Evolutionary conservation across 2,329 filamentous ascomycete genomes (phyloP).

Genomic region (Nothophaeocryptopus gaeumannii): DNA sequence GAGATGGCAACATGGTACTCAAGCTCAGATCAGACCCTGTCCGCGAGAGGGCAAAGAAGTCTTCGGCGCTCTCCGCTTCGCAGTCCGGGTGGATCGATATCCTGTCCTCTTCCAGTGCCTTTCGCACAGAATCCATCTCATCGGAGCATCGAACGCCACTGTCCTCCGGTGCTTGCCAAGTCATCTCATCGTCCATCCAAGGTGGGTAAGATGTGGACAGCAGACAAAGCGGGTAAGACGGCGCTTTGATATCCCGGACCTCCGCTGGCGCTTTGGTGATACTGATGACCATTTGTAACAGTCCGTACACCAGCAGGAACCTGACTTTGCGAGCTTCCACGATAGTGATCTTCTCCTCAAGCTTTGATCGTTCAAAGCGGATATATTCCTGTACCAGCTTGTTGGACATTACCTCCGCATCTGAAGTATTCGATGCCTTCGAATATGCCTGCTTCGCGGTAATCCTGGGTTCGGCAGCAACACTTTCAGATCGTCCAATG

Average conservation of each 20-base stretch:
- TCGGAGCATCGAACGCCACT: constrained; percentile 1
- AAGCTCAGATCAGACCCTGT: constrained; percentile 19
- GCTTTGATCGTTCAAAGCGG: constrained; percentile 62
- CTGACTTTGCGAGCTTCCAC: constrained; percentile 72
- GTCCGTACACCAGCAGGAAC: constrained; percentile 73
- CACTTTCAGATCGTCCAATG: constrained; percentile 1
- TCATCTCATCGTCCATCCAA: constrained; percentile 33
- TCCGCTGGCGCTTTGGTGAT: constrained; percentile 60
- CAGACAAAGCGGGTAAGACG: constrained; percentile 60
- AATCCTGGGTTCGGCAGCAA: constrained; percentile 29
- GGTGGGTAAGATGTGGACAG: constrained; percentile 41
- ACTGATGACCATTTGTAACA: constrained; percentile 68
- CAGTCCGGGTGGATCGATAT: constrained; percentile 47
- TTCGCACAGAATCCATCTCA: constrained; percentile 14
- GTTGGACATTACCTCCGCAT: constrained; percentile 38
- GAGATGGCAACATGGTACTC: constrained; percentile 20
- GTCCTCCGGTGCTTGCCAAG: constrained; percentile 1
- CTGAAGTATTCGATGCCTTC: constrained; percentile 48
- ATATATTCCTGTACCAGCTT: constrained; percentile 66
- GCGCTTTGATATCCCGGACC: constrained; percentile 55
- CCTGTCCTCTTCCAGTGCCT: constrained; percentile 21
- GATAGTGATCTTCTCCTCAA: constrained; percentile 58
- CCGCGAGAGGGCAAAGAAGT: constrained; percentile 32
- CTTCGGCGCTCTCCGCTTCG: constrained; percentile 41
- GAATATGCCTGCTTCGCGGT: constrained; percentile 52